These are phyloP conservation scores for Puccinia hordei DNA, from an alignment of 1,284 basidiomycete species.

Conservation along the genomic window DNA sequence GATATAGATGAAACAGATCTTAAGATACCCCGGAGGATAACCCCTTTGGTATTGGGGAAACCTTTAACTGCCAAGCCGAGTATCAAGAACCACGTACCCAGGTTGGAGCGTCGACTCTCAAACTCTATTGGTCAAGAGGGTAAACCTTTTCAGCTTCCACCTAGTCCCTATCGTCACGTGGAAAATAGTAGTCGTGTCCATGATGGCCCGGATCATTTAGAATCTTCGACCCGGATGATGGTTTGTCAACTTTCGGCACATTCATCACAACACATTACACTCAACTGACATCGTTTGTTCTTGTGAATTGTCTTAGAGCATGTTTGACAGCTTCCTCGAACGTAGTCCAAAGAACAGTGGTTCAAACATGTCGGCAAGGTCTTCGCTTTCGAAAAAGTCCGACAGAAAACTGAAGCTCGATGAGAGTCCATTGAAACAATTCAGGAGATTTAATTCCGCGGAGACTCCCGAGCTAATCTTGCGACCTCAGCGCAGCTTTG, in stretches of 20 bases:
- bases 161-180: conserved; percentile 33
- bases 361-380: background rate
- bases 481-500: background rate
- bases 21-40: background rate
- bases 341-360: conserved; percentile 17
- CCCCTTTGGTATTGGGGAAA: conserved; percentile 7
- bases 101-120: background rate
- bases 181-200: background rate
- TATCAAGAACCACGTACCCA: background rate
- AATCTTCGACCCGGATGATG: conserved; percentile 25
- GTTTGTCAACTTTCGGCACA: conserved; percentile 13
- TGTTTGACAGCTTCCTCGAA: conserved; percentile 31
- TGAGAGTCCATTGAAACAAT: conserved; percentile 10
- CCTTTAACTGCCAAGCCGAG: background rate
- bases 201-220: conserved; percentile 27
- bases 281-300: background rate
- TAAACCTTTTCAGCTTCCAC: conserved; percentile 8
- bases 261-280: background rate
- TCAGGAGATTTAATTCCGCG: background rate
- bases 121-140: background rate
- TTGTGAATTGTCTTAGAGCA: background rate
- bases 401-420: conserved; percentile 9
- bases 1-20: background rate
- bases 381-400: conserved; percentile 18
- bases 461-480: conserved; percentile 9